Evolutionary conservation across 371 early-diverging fungal species (phyloP), one percentile per base, ranked within the genome.

Genomic region (Lichtheimia ramosa): DNA sequence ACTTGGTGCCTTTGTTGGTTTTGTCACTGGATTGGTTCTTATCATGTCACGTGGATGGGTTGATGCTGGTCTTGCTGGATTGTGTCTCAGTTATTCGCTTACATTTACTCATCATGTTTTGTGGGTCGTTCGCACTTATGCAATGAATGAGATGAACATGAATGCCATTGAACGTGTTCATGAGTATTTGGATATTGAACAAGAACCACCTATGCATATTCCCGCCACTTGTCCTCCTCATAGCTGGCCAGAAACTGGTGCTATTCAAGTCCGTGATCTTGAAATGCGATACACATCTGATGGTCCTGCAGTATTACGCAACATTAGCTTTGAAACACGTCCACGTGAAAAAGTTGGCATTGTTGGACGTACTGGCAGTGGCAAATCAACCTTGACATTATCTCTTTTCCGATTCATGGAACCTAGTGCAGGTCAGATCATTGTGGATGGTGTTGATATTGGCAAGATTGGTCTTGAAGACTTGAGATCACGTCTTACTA

Each of bases 131-230:
- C 88, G 94, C 23, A 79, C 65, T 54, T 90, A 90, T 57, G 89
- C 93, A 18, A 74, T 83, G 50, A 84, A 92, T 64, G 96, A 96
- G 74, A 91, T 92, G 90, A 83, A 88, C 60, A 83, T 92, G 84
- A 62, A 62, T 18, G 51, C 63, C 0, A 87, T 96, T 43, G 95
- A 96, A 57, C 90, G 96, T 59, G 82, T 93, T 0, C 74, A 82
- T 14, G 89, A 94, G 64, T 96, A 93, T 64, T 62, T 86, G 57
- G 65, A 70, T 0, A 63, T 92, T 28, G 89, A 88, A 48, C 81
- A 90, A 68, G 94, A 93, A 55, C 85, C 93, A 2, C 69, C 82
- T 41, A 65, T 77, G 3, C 67, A 73, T 15, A 75, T 80, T 28
- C 66, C 74, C 0, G 83, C 68, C 5, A 66, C 64, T 0, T 65